Base-by-base conservation (phyloP, 1,139 yeast genomes). In the Suhomyces panamericanus region DNA sequence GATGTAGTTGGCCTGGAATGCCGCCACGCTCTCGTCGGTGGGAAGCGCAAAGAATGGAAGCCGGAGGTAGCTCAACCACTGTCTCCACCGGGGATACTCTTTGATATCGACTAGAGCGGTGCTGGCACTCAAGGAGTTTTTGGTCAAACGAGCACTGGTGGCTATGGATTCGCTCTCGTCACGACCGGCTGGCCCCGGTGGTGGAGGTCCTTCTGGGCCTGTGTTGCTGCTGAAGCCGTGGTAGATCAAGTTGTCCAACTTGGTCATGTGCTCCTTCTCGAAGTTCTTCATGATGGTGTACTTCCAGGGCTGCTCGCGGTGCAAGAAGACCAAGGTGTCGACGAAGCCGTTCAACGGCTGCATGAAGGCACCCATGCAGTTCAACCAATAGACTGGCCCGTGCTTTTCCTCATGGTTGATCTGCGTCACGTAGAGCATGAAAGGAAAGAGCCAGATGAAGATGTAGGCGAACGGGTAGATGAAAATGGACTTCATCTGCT, bases 381-480 rank as follows among this genome's bases (percentile, higher is more conserved):
- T 77, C 36, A 87, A 64, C 87, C 95, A 86, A 51, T 75, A 77
- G 8, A 81, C 72, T 0, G 85, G 82, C 0, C 77, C 75, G 49
- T 70, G 74, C 2, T 51, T 50, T 40, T 69, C 57, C 52, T 81
- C 85, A 54, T 79, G 71, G 41, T 69, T 66, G 50, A 73, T 60
- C 60, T 83, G 87, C 7, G 87, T 73, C 39, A 81, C 71, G 57
- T 85, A 87, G 33, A 82, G 75, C n/a, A 85, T 77, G 50, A 88
- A 78, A 0, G 96, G 96, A 53, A 87, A 84, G 13, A 85, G 60
- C 96, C 96, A 89, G 39, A 89, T 66, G 34, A 87, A 71, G 45
- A 87, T 73, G 62, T 88, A 90, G 1, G 96, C 87, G 34, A 85
- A 69, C 1, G 97, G 97, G 61, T 90, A 90, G 34, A 90, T 75